Evolutionary conservation across 176 grass and related monocot species (phyloP).

Genomic region (Musa itinerans): DNA sequence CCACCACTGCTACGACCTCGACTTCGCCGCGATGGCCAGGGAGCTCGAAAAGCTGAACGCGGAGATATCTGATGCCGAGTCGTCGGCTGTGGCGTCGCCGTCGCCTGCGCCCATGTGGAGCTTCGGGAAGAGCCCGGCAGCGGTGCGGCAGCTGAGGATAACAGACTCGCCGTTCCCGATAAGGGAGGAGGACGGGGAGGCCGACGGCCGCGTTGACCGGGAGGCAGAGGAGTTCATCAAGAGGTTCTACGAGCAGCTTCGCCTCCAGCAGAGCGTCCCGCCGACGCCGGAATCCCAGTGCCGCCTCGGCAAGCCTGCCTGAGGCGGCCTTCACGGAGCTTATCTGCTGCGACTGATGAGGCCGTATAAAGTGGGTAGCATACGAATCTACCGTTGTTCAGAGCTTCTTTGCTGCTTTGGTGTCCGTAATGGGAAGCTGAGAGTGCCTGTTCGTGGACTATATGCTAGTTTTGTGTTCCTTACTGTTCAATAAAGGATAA

Average conservation of each 20-base stretch:
- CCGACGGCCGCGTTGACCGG: slow-evolving; percentile 35
- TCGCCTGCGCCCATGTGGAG: slow-evolving; percentile 31
- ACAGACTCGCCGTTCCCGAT: slow-evolving; percentile 74
- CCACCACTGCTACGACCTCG: slow-evolving; percentile 14
- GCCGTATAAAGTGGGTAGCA: no score
- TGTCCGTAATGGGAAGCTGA: no score
- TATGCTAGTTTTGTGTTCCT: no score
- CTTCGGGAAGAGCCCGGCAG: slow-evolving; percentile 36
- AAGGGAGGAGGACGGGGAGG: slow-evolving; percentile 29
- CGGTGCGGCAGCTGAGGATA: slow-evolving; percentile 48
- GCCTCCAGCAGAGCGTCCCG: slow-evolving; percentile 30
- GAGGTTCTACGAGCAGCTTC: slow-evolving; percentile 62
- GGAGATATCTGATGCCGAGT: neutral
- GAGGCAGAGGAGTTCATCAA: slow-evolving; percentile 50
- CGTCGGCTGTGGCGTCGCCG: slow-evolving; percentile 20
- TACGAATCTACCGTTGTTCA: no score
- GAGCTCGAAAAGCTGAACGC: slow-evolving; percentile 60
- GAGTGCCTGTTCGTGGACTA: no score
- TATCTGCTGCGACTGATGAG: no score
- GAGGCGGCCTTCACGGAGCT: neutral
- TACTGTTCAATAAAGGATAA: no score
- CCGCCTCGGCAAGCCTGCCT: neutral
- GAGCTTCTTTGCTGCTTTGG: no score
- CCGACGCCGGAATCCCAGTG: slow-evolving; percentile 47
- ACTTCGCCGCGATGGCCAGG: slow-evolving; percentile 35